Evolutionary conservation across 352 stramenopile genomes (phyloP).

Genomic region (Pythium dissotocum): DNA sequence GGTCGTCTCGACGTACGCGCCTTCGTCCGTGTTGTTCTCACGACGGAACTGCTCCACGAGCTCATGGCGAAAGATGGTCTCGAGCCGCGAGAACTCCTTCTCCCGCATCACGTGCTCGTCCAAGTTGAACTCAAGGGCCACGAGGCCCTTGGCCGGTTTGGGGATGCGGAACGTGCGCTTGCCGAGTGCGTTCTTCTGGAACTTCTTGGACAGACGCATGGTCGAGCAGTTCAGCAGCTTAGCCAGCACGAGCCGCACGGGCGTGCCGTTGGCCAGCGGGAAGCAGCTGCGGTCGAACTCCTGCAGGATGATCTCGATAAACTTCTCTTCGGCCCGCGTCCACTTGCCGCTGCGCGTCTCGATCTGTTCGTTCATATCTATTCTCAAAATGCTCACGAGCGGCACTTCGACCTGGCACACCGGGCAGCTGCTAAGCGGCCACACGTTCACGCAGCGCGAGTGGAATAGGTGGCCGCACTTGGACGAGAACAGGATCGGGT

Average conservation of each 20-base stretch:
- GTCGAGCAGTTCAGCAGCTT: constrained; percentile 89
- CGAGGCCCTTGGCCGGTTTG: constrained; percentile 61
- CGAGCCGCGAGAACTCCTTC: constrained; percentile 68
- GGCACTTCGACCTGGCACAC: constrained; percentile 58
- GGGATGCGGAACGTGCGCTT: constrained; percentile 84
- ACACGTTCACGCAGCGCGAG: constrained; percentile 82
- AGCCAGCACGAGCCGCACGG: constrained; percentile 78
- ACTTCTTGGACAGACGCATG: constrained; percentile 90
- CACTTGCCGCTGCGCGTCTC: constrained; percentile 81
- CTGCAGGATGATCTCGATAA: constrained; percentile 79
- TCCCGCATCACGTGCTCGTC: constrained; percentile 66
- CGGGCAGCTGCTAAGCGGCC: constrained; percentile 66
- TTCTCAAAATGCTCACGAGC: constrained; percentile 58
- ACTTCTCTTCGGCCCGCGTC: constrained; percentile 84
- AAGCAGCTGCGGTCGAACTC: constrained; percentile 81
- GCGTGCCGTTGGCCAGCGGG: constrained; percentile 79
- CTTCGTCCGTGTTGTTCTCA: constrained; percentile 84
- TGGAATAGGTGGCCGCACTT: constrained; percentile 85
- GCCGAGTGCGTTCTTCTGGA: constrained; percentile 86
- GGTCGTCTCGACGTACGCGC: constrained; percentile 65
- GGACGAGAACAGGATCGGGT: constrained; percentile 71
- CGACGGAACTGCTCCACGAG: constrained; percentile 79
- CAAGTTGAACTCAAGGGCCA: constrained; percentile 71
- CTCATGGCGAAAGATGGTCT: constrained; percentile 80
- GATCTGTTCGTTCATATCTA: constrained; percentile 77